Conservation (phyloP, 2,329 filamentous ascomycete genomes). For the Beauveria asiatica region DNA sequence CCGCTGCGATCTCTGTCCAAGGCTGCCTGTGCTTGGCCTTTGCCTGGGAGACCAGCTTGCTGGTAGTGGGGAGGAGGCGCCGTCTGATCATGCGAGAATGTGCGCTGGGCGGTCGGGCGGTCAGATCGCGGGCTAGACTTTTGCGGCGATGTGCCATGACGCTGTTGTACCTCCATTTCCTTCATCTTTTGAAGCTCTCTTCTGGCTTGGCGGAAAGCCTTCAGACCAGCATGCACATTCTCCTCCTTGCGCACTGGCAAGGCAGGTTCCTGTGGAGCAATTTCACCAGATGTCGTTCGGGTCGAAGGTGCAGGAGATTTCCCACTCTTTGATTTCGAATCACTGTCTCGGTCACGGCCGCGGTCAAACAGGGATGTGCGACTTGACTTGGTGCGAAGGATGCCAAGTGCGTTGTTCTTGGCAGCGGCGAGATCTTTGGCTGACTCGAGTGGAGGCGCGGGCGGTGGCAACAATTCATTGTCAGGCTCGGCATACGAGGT, state of each 20-base stretch:
- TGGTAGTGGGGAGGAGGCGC: slow-evolving; percentile 37
- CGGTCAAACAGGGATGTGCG: slow-evolving; percentile 53
- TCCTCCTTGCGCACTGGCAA: slow-evolving; percentile 29
- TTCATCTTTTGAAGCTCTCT: slow-evolving; percentile 48
- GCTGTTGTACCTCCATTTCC: slow-evolving; percentile 40
- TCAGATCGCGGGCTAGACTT: slow-evolving; percentile 15
- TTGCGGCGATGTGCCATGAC: slow-evolving; percentile 26
- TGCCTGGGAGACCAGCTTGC: slow-evolving; percentile 26
- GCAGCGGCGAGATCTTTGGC: slow-evolving; percentile 23
- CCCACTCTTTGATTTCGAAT: slow-evolving; percentile 42
- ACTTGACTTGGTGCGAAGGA: slow-evolving; percentile 60
- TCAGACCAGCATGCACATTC: slow-evolving; percentile 40
- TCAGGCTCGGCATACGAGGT: slow-evolving; percentile 61
- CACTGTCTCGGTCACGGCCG: slow-evolving; percentile 33
- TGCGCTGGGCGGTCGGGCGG: slow-evolving; percentile 22
- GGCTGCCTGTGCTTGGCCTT: slow-evolving; percentile 21
- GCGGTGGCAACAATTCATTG: slow-evolving; percentile 26
- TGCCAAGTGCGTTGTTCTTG: slow-evolving; percentile 51
- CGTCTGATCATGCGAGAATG: slow-evolving; percentile 36
- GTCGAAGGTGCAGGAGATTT: slow-evolving; percentile 33
- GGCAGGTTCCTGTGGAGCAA: background rate
- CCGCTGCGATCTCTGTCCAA: slow-evolving; percentile 46
- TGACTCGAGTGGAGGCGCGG: slow-evolving; percentile 23
- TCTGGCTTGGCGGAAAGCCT: slow-evolving; percentile 49
- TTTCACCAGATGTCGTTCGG: slow-evolving; percentile 23